Conservation (phyloP, 2,329 filamentous ascomycete genomes). For the Chaetomiaceae sp. region DNA sequence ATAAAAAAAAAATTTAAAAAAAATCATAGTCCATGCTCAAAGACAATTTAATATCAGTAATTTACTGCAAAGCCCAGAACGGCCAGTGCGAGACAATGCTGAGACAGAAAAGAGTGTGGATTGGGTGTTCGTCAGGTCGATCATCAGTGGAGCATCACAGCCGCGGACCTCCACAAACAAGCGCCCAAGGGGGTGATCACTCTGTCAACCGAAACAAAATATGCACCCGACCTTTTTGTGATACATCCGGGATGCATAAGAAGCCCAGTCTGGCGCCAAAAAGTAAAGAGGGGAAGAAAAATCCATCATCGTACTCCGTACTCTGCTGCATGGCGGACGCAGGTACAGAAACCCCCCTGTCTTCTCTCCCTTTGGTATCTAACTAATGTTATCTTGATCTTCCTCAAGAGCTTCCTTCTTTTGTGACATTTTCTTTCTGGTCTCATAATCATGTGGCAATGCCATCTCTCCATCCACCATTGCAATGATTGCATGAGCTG, state of each 20-base stretch:
- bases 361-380: conserved; percentile 22
- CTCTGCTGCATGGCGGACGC: background rate
- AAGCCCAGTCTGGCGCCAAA: conserved; percentile 14
- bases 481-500: background rate
- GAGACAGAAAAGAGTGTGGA: too few relatives aligned
- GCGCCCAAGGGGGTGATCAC: conserved; percentile 17
- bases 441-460: conserved; percentile 10
- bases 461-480: conserved; percentile 2
- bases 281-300: too few relatives aligned
- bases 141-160: background rate
- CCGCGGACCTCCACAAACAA: background rate
- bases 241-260: conserved; percentile 14
- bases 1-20: too few relatives aligned
- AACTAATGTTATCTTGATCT: conserved; percentile 15
- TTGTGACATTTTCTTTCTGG: conserved; percentile 5
- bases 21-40: too few relatives aligned
- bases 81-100: too few relatives aligned
- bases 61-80: too few relatives aligned
- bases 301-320: too few relatives aligned
- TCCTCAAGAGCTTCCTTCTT: conserved; percentile 3
- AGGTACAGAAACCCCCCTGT: conserved; percentile 10
- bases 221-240: conserved; percentile 18
- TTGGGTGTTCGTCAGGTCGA: too few relatives aligned
- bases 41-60: too few relatives aligned
- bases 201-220: conserved; percentile 8